Conservation (phyloP, 2,329 filamentous ascomycete genomes). For the Pseudopithomyces chartarum region DNA sequence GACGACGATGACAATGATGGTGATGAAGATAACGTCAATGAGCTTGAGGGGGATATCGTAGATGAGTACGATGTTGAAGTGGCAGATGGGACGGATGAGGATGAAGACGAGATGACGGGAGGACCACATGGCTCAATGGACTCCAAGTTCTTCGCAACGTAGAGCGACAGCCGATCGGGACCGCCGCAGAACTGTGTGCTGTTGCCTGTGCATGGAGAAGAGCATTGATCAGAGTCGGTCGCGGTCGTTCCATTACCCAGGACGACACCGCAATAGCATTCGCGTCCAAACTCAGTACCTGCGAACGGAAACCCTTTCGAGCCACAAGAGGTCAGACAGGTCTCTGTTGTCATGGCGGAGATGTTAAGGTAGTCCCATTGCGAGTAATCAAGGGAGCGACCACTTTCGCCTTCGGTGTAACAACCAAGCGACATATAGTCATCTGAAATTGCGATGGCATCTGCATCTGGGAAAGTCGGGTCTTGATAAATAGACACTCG, state of each 20-base stretch:
- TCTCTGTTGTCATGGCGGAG: constrained; percentile 41
- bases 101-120: constrained; percentile 11
- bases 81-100: constrained; percentile 4
- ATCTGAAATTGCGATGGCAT: constrained; percentile 26
- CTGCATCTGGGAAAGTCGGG: constrained; percentile 39
- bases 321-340: constrained; percentile 48
- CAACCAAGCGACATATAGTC: constrained; percentile 43
- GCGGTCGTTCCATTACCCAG: constrained; percentile 38
- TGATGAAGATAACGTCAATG: background rate
- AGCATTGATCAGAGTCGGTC: constrained; percentile 12
- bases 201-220: constrained; percentile 18
- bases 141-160: constrained; percentile 22
- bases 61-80: constrained; percentile 6
- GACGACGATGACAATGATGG: background rate
- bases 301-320: constrained; percentile 43
- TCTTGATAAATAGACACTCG: constrained; percentile 41
- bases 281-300: constrained; percentile 36
- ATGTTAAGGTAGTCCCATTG: constrained; percentile 37
- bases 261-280: constrained; percentile 44
- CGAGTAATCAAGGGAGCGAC: constrained; percentile 30
- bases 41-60: background rate
- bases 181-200: constrained; percentile 18
- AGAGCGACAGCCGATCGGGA: constrained; percentile 27
- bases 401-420: constrained; percentile 43
- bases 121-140: constrained; percentile 18